Base-by-base conservation (phyloP, 2,329 filamentous ascomycete genomes). In the Venturia carpophila region DNA sequence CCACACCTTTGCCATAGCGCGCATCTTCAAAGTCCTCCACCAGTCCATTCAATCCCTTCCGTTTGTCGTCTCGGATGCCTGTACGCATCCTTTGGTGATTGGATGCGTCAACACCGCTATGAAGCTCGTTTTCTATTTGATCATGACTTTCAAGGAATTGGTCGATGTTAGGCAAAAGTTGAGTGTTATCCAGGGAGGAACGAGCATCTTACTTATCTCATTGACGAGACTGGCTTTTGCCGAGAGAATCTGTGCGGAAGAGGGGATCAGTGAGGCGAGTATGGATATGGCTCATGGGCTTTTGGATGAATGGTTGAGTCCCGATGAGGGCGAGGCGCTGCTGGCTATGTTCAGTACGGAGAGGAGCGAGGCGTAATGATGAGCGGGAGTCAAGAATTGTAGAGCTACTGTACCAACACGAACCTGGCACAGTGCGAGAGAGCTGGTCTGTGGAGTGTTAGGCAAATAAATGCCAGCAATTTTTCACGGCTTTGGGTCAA, bases 181-280 rank as follows among this genome's bases (percentile, higher is more conserved):
- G 5, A 81, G 83, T 0, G 83, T 83, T 10, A 84, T 90, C 0
- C 82, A 85, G 5, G 90, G 91, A 3, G 90, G 87, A 0, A 84
- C 85, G 63, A 91, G 96, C 71, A 91, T 92, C 63, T 93, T 95
- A 71, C 79, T 95, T 0, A 84, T 97, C 11, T 86, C 86, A 1
- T 78, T 99, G 56, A 92, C 91, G 0, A 79, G 93, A 52, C 78
- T 97, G n/a, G 91, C 90, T 0, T 97, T 96, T 73, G 87, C 86
- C 6, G 91, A 96, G 67, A 88, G 91, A 39, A 75, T 90, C 10
- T 83, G 5, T 34, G 81, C 95, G 37, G 92, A 97, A 75, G 80
- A 81, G 1, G 87, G 87, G 0, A 88, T 96, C 64, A 88, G 89
- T 43, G 84, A 88, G 37, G 90, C 91, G 68, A 90, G 91, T 0